Conservation (phyloP, 495 filamentous ascomycete species). For the Penicillium turbatum region DNA sequence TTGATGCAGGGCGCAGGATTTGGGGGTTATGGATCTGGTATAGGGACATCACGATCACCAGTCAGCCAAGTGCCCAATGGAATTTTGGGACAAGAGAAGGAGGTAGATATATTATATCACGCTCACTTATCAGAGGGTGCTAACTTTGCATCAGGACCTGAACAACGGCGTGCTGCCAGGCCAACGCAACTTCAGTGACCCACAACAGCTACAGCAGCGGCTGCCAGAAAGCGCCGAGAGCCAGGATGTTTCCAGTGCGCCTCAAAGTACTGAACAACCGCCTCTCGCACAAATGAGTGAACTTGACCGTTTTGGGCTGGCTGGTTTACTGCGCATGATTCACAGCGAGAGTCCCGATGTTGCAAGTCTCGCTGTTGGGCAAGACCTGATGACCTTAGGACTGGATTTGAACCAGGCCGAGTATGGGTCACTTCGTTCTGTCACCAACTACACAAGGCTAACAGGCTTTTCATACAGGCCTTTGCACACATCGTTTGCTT, state of each 20-base stretch:
- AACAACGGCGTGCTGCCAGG: slow-evolving; percentile 33
- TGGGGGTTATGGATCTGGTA: slow-evolving; percentile 48
- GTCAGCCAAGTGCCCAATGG: slow-evolving; percentile 40
- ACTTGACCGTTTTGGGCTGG: slow-evolving; percentile 74
- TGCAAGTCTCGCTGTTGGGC: slow-evolving; percentile 66
- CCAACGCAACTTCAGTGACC: slow-evolving; percentile 33
- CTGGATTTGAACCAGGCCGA: slow-evolving; percentile 75
- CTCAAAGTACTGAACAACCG: slow-evolving; percentile 47
- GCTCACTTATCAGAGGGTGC: not conserved
- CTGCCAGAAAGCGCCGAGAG: slow-evolving; percentile 38
- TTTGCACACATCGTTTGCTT: slow-evolving; percentile 60
- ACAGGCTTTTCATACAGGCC: slow-evolving; percentile 38
- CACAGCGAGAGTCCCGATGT: slow-evolving; percentile 74
- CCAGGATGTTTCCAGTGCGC: slow-evolving; percentile 33
- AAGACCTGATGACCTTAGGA: slow-evolving; percentile 72
- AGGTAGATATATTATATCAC: slow-evolving; percentile 20
- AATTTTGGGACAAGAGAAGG: slow-evolving; percentile 41
- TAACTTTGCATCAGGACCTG: slow-evolving; percentile 24
- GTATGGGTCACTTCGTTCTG: slow-evolving; percentile 46
- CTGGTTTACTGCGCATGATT: slow-evolving; percentile 74
- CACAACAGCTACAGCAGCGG: slow-evolving; percentile 35
- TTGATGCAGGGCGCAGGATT: slow-evolving; percentile 65
- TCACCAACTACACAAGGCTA: slow-evolving; percentile 14
- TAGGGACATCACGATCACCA: slow-evolving; percentile 41
- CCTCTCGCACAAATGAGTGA: slow-evolving; percentile 73